Base-by-base conservation (phyloP, 257 asterid genomes). In the Ballota nigra region DNA sequence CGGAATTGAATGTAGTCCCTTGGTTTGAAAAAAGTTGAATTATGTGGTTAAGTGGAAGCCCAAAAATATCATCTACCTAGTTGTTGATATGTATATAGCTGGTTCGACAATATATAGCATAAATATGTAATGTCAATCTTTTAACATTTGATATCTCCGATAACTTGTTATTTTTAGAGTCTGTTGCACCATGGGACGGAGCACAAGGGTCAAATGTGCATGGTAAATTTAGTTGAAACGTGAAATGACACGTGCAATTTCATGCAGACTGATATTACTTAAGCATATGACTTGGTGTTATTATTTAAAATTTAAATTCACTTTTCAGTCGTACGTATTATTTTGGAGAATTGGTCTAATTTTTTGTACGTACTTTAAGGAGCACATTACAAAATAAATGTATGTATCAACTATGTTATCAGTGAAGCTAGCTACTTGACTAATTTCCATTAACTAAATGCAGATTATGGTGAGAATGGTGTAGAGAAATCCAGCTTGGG, bases 391-490 rank as follows among this genome's bases (percentile, higher is more conserved):
- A 41, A 55, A 8, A 5, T 1, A 18, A 53, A 19, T 23, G 29
- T 31, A 12, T 55, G 7, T 29, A 29, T 52, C 51, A 33, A 51
- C 28, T 52, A 43, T 31, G 16, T 20, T 49, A 56, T 29, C n/a
- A n/a, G n/a, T n/a, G n/a, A 49, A 9, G 4, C 20, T 3, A 66
- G 41, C 41, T 20, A 26, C 71, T 62, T 40, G 36, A 68, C 4
- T 53, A 43, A 13, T 55, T 65, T 34, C 41, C 45, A 51, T 69
- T 13, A 41, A 49, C 49, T 71, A 71, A 28, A 62, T 74, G 75
- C 90, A 94, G 99, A 84, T 52, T 94, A 94, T 29, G 90, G 72
- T 19, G 99, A 92, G 73, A 75, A 64, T 63, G 75, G 85, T 63
- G 71, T 15, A 15, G 90, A 77, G 79, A 85, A 81, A 20, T 71